Percentiles rank a stretch among this genome's conserved stretches.
phyloP scores from a whole-genome alignment of 345 rosid species.

The Noccaea caerulescens region DNA sequence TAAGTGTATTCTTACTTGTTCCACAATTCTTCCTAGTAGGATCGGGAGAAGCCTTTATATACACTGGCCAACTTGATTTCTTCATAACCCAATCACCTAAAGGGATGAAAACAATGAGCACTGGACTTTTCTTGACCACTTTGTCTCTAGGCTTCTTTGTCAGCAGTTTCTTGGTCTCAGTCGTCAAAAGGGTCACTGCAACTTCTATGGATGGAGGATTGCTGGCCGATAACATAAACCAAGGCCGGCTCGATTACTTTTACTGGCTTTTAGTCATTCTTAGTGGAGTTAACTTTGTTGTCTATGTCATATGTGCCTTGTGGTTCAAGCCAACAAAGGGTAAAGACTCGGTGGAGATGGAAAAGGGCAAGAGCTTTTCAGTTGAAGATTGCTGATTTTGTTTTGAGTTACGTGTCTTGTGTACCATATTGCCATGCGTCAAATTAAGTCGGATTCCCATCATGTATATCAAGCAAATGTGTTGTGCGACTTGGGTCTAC shows the following conservation, averaged over 20 bases:
- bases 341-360: slow-evolving; percentile 5
- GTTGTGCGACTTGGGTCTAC: too few species aligned
- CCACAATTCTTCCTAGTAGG: slow-evolving; percentile 75
- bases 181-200: slow-evolving; percentile 49
- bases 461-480: too few species aligned
- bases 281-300: slow-evolving; percentile 49
- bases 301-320: slow-evolving; percentile 46
- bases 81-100: slow-evolving; percentile 71
- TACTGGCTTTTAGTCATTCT: slow-evolving; percentile 54
- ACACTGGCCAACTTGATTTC: slow-evolving; percentile 76
- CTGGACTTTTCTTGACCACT: slow-evolving; percentile 67
- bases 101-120: slow-evolving; percentile 77
- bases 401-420: too few species aligned
- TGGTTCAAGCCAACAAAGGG: background rate
- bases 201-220: slow-evolving; percentile 43
- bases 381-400: too few species aligned
- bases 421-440: too few species aligned
- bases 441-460: too few species aligned
- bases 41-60: slow-evolving; percentile 66
- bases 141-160: slow-evolving; percentile 67
- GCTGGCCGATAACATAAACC: slow-evolving; percentile 59
- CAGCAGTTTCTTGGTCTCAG: slow-evolving; percentile 60
- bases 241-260: slow-evolving; percentile 55
- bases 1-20: slow-evolving; percentile 57
- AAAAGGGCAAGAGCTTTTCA: background rate